phyloP scores from a whole-genome alignment of 2,329 filamentous ascomycete genomes.

The Fusarium brachygibbosum region DNA sequence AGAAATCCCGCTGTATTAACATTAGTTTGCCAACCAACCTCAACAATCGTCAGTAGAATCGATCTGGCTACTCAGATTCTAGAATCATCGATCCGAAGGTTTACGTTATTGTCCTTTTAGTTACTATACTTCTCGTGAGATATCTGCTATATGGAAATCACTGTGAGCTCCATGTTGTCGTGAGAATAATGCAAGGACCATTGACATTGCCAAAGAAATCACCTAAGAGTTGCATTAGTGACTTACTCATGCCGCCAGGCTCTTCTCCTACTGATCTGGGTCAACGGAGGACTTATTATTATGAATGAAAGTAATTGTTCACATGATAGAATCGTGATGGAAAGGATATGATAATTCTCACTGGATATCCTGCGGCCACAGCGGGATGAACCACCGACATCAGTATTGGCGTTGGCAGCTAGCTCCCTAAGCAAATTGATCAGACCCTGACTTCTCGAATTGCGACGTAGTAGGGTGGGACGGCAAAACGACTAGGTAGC shows the following conservation, averaged over 20 bases:
- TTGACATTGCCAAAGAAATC: too few relatives aligned
- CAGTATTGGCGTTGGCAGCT: constrained; percentile 30
- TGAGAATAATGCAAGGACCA: too few relatives aligned
- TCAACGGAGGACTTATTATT: neutral
- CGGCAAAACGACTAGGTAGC: constrained; percentile 38
- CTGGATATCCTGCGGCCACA: constrained; percentile 10
- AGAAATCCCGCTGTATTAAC: neutral
- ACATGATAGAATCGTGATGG: neutral
- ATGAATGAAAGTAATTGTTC: neutral
- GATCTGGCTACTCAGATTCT: neutral
- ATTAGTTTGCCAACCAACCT: neutral
- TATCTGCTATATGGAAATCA: neutral
- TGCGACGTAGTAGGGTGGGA: constrained; percentile 43
- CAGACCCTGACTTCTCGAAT: constrained; percentile 48
- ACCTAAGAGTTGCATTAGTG: too few relatives aligned
- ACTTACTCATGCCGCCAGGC: neutral
- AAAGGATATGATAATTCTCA: constrained; percentile 10
- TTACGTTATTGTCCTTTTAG: neutral
- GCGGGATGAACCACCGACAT: constrained; percentile 39
- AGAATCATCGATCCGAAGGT: too few relatives aligned
- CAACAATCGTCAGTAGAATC: neutral
- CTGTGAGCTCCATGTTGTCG: neutral
- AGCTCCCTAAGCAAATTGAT: constrained; percentile 38
- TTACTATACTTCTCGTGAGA: neutral
- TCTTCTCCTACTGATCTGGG: neutral